A percentile compares a stretch with the other conserved stretches of the same genome.
phyloP scores from a whole-genome alignment of 2,329 filamentous ascomycete genomes.

The Sordariomycetes sp. region DNA sequence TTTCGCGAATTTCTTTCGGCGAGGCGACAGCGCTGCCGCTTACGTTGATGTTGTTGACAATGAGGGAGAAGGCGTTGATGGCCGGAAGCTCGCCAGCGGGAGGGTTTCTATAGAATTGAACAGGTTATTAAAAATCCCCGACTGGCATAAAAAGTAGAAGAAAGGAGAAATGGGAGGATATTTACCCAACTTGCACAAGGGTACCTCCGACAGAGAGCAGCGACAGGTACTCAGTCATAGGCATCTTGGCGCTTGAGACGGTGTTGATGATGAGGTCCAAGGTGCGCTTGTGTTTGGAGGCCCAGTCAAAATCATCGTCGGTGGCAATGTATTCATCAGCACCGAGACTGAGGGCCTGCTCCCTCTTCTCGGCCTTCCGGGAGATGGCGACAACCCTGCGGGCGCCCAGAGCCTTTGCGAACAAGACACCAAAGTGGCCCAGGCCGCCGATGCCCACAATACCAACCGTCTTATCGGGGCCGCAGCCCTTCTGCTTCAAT shows the following conservation, averaged over 20 bases:
- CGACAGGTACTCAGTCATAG: constrained; percentile 43
- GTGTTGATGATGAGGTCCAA: constrained; percentile 53
- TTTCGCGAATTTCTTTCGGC: constrained; percentile 42
- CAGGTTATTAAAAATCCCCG: no score
- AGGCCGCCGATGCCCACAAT: constrained; percentile 60
- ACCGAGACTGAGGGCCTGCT: constrained; percentile 48
- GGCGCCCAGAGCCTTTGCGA: constrained; percentile 58
- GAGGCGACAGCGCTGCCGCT: neutral
- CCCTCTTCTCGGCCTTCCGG: constrained; percentile 39
- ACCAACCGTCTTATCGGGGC: constrained; percentile 57
- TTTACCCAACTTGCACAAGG: neutral
- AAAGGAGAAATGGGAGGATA: no score
- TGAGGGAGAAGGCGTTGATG: constrained; percentile 3
- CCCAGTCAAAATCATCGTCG: constrained; percentile 44
- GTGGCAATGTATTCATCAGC: constrained; percentile 39
- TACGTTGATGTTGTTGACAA: neutral
- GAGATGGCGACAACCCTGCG: constrained; percentile 53
- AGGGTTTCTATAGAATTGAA: no score
- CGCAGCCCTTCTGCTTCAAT: constrained; percentile 51
- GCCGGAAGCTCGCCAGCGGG: constrained; percentile 2
- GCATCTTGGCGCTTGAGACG: constrained; percentile 45
- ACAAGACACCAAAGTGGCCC: constrained; percentile 60
- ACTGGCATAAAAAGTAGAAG: no score
- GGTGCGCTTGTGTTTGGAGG: constrained; percentile 35
- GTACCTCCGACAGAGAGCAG: neutral